A percentile compares a stretch with the other conserved stretches of the same genome.
These are phyloP conservation scores for Nicotiana obtusifolia DNA, from an alignment of 257 asterid species.

Conservation along the genomic window DNA sequence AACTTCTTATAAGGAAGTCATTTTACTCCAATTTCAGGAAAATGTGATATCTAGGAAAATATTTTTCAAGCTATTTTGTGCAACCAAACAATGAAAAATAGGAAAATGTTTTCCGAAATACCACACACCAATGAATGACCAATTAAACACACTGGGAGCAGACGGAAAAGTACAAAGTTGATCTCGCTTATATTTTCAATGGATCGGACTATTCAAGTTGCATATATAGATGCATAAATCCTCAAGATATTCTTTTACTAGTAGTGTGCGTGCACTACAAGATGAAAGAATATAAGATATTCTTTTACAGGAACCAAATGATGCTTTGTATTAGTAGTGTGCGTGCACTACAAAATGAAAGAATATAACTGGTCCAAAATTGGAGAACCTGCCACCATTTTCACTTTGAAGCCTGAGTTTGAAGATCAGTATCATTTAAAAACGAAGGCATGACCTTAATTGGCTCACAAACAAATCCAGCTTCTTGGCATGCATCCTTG, in stretches of 20 bases:
- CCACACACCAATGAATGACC: too few species aligned
- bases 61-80: too few species aligned
- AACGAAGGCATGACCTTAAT: conserved; percentile 46
- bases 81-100: too few species aligned
- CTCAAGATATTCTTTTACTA: neutral
- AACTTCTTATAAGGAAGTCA: too few species aligned
- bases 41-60: too few species aligned
- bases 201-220: neutral
- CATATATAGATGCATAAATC: neutral
- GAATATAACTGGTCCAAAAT: neutral
- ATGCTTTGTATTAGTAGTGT: neutral
- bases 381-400: neutral
- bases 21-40: too few species aligned
- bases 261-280: neutral
- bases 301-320: neutral
- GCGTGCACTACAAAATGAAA: neutral
- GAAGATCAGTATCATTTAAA: conserved; percentile 37
- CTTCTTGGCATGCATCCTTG: conserved; percentile 54
- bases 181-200: neutral
- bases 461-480: conserved; percentile 58
- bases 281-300: neutral
- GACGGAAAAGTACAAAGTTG: neutral
- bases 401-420: conserved; percentile 18
- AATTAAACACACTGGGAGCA: neutral
- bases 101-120: too few species aligned